Percentiles rank a stretch among this genome's conserved stretches.
Evolutionary conservation across 1,139 yeast species (phyloP).

Genomic region (Kluyveromyces sp.): DNA sequence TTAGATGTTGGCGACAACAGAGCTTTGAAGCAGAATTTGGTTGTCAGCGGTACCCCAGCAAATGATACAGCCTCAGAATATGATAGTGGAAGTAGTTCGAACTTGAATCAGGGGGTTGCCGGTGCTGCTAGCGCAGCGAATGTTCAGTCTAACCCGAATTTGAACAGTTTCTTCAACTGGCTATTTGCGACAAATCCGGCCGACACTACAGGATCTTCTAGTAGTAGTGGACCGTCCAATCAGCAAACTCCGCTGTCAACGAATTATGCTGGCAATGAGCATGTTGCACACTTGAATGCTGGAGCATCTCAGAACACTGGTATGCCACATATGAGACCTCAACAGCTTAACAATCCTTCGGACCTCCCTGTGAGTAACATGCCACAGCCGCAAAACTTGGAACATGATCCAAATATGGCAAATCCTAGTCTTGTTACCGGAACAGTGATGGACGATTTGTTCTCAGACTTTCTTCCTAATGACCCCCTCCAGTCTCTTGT

Average conservation of each 20-base stretch:
- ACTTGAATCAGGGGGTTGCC: background rate
- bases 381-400: background rate
- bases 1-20: conserved; percentile 2
- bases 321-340: background rate
- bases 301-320: background rate
- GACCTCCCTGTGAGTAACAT: background rate
- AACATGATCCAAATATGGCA: background rate
- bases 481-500: conserved; percentile 25
- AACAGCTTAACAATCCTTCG: background rate
- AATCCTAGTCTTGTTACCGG: background rate
- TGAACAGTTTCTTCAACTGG: conserved; percentile 27
- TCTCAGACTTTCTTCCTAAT: conserved; percentile 18
- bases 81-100: background rate
- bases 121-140: background rate
- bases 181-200: conserved; percentile 16
- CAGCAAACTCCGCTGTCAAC: background rate
- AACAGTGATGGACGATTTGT: conserved; percentile 15
- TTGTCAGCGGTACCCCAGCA: background rate
- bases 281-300: background rate
- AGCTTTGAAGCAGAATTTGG: background rate
- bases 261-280: background rate
- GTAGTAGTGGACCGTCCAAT: background rate
- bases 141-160: conserved; percentile 6
- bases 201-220: background rate
- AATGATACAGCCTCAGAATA: too few relatives aligned